Conservation (phyloP, 2,329 filamentous ascomycete species). For the Ophiostoma sp. region DNA sequence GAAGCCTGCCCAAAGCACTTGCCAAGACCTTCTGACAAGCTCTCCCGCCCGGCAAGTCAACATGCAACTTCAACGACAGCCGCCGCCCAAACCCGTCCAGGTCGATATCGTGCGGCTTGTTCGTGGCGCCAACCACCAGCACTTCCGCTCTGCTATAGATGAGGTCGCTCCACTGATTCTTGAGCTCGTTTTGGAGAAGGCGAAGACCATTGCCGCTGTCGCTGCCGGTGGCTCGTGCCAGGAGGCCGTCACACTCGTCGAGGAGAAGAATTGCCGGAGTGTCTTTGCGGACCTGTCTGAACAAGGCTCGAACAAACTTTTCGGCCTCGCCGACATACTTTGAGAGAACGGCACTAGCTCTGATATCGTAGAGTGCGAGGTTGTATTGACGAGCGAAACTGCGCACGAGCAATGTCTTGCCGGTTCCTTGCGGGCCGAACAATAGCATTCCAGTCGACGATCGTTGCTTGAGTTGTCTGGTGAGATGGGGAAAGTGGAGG, state of each 20-base stretch:
- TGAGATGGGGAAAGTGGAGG: neutral
- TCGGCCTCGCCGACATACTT: neutral
- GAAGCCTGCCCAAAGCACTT: neutral
- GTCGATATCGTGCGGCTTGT: constrained; percentile 2
- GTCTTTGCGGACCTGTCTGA: neutral
- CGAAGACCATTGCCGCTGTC: neutral
- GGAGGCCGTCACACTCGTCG: neutral
- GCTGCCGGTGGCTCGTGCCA: neutral
- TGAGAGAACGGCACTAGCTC: neutral
- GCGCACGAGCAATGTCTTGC: neutral
- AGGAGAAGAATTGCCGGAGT: neutral
- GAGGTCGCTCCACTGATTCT: neutral
- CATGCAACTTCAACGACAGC: neutral
- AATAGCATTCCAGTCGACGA: neutral
- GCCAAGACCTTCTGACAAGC: neutral
- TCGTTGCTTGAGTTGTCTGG: neutral
- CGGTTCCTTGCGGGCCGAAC: neutral
- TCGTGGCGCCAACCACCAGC: neutral
- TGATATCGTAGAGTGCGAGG: neutral
- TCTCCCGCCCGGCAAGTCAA: neutral
- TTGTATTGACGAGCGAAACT: neutral
- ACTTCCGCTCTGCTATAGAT: neutral
- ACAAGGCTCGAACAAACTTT: neutral
- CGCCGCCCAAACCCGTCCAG: neutral
- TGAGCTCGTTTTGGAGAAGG: neutral